Evolutionary conservation across 306 rosid species (phyloP), one percentile per base, ranked within the genome.

Genomic region (Purshia tridentata): DNA sequence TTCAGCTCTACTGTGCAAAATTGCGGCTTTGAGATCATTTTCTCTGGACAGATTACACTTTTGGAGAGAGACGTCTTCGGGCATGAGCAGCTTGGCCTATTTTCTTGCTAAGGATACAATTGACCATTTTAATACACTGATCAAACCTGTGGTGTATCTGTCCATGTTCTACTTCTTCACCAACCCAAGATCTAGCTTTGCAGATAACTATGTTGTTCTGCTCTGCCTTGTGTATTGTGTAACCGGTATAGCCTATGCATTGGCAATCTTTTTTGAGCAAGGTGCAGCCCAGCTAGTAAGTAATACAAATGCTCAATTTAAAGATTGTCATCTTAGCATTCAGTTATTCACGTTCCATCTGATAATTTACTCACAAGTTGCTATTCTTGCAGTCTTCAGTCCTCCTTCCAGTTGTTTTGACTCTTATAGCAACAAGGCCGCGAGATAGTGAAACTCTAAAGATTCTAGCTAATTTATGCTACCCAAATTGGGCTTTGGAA

Each of bases 251-350:
- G 98, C 96, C 23, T 94, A 94, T 52, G 87, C 95, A 13, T 75
- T 94, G 66, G 87, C 99, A 74, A 90, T 94, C 63, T 41, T 77
- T 75, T 91, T 94, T 41, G 93, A 91, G 73, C 92, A 95, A 11
- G 99, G 99, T 18, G 92, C 96, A 47, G 98, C 99, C 62, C 99
- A 94, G 85, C 87, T 94, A 80, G 99, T 94, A 47, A 86, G 95
- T 80, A 67, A 52, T 48, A 35, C 20, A 47, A 48, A 6, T 50
- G 7, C 22, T 15, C 19, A 60, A 23, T 6, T 16, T 4, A 52
- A 47, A 45, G 16, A 83, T 49, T 13, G 64, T n/a, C 18, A 35
- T 3, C 59, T 70, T 37, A 47, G 14, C 44, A 44, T 39, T 45
- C 62, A 29, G 68, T 44, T 58, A 51, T 67, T 40, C 19, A 35